Percentiles rank a stretch among this genome's conserved stretches.
phyloP scores from a whole-genome alignment of 2,329 filamentous ascomycete genomes.

The Penicillium sp. region DNA sequence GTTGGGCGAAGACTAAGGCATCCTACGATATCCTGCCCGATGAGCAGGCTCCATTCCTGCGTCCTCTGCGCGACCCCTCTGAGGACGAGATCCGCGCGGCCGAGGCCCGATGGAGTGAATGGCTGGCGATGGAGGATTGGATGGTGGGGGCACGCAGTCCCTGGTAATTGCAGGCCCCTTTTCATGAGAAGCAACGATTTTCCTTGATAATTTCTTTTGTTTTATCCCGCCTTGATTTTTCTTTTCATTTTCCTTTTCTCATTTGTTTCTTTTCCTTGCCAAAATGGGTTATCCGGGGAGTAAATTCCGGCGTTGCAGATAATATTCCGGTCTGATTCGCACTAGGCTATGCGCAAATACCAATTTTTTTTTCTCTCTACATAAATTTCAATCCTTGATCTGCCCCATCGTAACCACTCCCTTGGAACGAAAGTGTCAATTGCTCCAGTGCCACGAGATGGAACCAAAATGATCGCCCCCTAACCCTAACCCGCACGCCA shows the following conservation, averaged over 20 bases:
- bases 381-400: too few relatives aligned
- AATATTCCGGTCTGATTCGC: background rate
- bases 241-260: background rate
- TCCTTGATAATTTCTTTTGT: constrained; percentile 13
- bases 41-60: constrained; percentile 83
- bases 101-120: constrained; percentile 87
- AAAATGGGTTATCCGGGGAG: background rate
- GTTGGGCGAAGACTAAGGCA: constrained; percentile 84
- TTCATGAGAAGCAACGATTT: constrained; percentile 32
- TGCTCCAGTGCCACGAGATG: background rate
- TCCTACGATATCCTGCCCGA: constrained; percentile 85
- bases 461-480: constrained; percentile 12
- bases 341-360: background rate
- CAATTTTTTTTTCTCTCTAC: too few relatives aligned
- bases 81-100: constrained; percentile 80
- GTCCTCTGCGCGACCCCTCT: constrained; percentile 73
- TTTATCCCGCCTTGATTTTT: constrained; percentile 10
- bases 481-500: constrained; percentile 11
- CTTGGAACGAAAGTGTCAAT: background rate
- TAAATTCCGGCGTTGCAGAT: background rate
- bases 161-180: constrained; percentile 27
- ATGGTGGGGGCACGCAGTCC: constrained; percentile 77
- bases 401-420: too few relatives aligned
- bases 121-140: constrained; percentile 97
- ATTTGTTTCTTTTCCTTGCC: background rate